phyloP scores from a whole-genome alignment of 1,284 basidiomycete species.

The Trichosporon asahii region DNA sequence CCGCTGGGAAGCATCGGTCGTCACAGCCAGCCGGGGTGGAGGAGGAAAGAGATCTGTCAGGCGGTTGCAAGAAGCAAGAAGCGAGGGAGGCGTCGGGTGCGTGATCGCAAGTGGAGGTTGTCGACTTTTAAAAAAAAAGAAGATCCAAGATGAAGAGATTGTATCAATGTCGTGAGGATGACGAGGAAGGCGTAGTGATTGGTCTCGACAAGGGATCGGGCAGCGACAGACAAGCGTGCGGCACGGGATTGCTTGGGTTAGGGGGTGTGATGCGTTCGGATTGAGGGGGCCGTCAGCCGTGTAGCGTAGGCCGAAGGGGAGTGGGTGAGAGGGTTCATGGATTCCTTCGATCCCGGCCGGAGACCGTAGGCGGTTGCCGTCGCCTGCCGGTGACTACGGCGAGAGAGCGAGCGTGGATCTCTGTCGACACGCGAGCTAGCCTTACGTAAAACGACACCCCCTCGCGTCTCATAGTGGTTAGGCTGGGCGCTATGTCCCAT shows the following conservation, averaged over 20 bases:
- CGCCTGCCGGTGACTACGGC: neutral
- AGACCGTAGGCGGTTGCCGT: too few relatives aligned
- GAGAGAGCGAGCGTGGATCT: neutral
- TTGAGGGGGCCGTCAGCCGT: neutral
- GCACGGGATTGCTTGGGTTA: neutral
- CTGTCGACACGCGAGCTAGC: neutral
- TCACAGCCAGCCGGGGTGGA: neutral
- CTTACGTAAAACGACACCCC: neutral
- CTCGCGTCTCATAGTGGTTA: neutral
- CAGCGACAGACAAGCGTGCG: too few relatives aligned
- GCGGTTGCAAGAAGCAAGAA: neutral
- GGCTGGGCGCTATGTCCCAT: neutral
- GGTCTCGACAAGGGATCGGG: neutral
- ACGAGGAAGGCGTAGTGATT: neutral
- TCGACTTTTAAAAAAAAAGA: neutral
- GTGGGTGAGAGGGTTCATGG: neutral
- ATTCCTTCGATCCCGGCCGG: neutral
- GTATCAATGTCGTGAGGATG: neutral
- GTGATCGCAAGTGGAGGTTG: neutral
- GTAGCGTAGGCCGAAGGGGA: too few relatives aligned
- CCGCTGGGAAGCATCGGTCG: slow-evolving; percentile 17
- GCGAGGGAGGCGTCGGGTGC: neutral
- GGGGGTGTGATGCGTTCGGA: neutral
- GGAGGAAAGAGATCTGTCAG: neutral
- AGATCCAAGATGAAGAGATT: neutral